Percentiles rank a stretch among this genome's conserved stretches.
Evolutionary conservation across 148 eudicot species (phyloP).

Genomic region (Rhododendron kiyosumense): DNA sequence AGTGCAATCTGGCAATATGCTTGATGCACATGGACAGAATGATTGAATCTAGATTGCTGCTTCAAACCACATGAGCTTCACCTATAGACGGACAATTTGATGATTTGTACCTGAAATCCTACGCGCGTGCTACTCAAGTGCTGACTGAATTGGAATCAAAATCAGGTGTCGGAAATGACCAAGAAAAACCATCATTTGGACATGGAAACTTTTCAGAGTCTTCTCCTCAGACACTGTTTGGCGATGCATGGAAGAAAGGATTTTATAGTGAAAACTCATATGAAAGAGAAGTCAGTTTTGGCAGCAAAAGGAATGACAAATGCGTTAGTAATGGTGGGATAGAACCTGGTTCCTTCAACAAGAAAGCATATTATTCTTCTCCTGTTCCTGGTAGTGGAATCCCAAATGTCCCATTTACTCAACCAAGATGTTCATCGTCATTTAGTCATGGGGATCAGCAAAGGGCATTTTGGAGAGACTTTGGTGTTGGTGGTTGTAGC

Average conservation of each 20-base stretch:
- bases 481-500: constrained; percentile 14
- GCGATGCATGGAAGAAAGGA: constrained; percentile 8
- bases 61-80: constrained; percentile 45
- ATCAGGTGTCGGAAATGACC: background rate
- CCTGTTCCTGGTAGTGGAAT: constrained; percentile 2
- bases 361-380: constrained; percentile 21
- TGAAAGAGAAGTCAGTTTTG: constrained; percentile 16
- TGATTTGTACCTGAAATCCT: constrained; percentile 63
- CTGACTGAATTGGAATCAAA: constrained; percentile 48
- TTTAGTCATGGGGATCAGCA: constrained; percentile 11
- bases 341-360: constrained; percentile 11
- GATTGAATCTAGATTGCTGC: constrained; percentile 64
- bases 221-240: background rate
- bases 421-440: constrained; percentile 36
- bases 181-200: constrained; percentile 4
- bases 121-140: constrained; percentile 60
- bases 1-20: constrained; percentile 84
- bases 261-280: constrained; percentile 4
- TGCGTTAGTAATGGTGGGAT: background rate
- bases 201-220: background rate
- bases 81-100: constrained; percentile 30
- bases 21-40: constrained; percentile 65
- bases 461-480: constrained; percentile 16
- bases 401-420: constrained; percentile 38
- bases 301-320: constrained; percentile 12